These are phyloP conservation scores for Leccinum arenicola DNA, from an alignment of 768 basidiomycete genomes.

Conservation along the genomic window DNA sequence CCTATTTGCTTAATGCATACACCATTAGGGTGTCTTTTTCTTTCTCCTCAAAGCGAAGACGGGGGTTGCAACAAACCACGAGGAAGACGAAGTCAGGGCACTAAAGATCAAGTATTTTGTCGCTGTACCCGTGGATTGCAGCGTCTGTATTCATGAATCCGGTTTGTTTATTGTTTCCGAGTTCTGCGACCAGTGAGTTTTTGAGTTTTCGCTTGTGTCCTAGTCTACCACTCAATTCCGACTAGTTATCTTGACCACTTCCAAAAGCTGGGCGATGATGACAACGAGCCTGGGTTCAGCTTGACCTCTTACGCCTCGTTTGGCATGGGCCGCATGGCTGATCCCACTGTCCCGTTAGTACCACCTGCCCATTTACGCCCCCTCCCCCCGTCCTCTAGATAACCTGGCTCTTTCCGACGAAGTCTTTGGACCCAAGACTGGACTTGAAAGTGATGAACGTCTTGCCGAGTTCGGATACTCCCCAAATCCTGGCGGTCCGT, in stretches of 20 bases:
- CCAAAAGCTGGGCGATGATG: conserved; percentile 97
- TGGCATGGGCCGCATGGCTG: conserved; percentile 59
- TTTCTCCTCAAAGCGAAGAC: conserved; percentile 96
- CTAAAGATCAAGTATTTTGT: conserved; percentile 99
- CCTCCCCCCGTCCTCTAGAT: conserved; percentile 62
- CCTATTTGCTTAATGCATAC: background rate
- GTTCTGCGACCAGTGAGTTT: conserved; percentile 91
- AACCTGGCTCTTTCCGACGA: conserved; percentile 92
- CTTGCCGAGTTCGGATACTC: conserved; percentile 87
- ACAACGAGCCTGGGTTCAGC: conserved; percentile 87
- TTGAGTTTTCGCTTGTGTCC: conserved; percentile 39
- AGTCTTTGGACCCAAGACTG: conserved; percentile 83
- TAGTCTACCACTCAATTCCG: conserved; percentile 13
- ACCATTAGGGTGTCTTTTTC: conserved; percentile 92
- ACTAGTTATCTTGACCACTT: conserved; percentile 91
- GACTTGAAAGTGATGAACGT: conserved; percentile 92
- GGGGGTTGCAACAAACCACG: conserved; percentile 98
- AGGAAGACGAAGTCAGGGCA: conserved; percentile 90
- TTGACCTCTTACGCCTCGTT: conserved; percentile 82
- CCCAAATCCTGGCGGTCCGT: conserved; percentile 93
- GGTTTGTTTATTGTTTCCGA: conserved; percentile 98
- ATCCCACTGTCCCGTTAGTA: conserved; percentile 53
- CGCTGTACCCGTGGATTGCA: conserved; percentile 90
- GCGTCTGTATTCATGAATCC: conserved; percentile 95
- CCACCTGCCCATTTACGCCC: conserved; percentile 82